Conservation (phyloP, 2,329 filamentous ascomycete genomes). For the Clonostachys sp. region DNA sequence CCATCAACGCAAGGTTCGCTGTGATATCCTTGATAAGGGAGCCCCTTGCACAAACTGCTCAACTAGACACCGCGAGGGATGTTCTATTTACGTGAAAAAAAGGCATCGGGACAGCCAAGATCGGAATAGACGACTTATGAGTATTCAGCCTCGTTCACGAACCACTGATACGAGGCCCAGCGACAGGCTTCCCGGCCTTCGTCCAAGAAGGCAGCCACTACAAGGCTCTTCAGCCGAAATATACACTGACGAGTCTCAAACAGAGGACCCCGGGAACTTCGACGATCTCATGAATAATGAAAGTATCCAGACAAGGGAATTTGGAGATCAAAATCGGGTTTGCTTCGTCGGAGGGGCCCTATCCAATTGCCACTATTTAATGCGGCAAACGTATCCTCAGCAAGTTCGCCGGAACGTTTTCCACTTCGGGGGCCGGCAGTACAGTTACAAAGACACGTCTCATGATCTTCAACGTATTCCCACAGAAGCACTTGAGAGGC, state of each 20-base stretch:
- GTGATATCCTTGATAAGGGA: constrained; percentile 40
- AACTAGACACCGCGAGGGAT: constrained; percentile 31
- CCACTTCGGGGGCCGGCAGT: constrained; percentile 25
- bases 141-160: no score
- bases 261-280: constrained; percentile 39
- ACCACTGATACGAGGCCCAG: no score
- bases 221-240: neutral
- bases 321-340: constrained; percentile 38
- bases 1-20: constrained; percentile 45
- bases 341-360: constrained; percentile 51
- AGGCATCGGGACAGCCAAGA: constrained; percentile 21
- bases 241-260: constrained; percentile 12
- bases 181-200: constrained; percentile 6
- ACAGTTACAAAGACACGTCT: constrained; percentile 30
- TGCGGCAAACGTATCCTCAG: constrained; percentile 36
- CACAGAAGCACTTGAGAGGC: constrained; percentile 42
- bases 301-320: constrained; percentile 37
- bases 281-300: constrained; percentile 46
- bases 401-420: constrained; percentile 14
- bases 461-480: constrained; percentile 28
- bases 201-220: neutral
- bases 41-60: constrained; percentile 43
- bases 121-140: constrained; percentile 14
- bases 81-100: constrained; percentile 44
- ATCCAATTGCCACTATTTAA: constrained; percentile 50